These are phyloP conservation scores for Albophoma yamanashiensis DNA, from an alignment of 2,329 filamentous ascomycete species.

Conservation along the genomic window DNA sequence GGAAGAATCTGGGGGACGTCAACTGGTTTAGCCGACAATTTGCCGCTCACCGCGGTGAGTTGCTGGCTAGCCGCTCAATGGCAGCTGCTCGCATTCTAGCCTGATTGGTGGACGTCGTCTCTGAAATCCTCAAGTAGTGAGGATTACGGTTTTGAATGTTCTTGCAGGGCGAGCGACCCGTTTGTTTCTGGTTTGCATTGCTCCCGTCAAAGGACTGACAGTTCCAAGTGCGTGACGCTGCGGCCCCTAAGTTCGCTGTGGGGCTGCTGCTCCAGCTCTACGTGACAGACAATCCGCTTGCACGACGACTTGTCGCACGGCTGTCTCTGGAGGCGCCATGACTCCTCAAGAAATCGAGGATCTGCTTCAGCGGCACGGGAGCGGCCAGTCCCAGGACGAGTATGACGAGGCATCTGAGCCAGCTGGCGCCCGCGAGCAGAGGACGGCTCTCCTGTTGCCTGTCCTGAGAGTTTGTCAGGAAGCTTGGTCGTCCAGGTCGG, in stretches of 20 bases:
- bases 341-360: conserved; percentile 25
- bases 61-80: not conserved
- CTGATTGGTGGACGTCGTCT: not conserved
- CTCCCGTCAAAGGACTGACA: not conserved
- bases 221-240: not conserved
- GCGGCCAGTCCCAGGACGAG: conserved; percentile 12
- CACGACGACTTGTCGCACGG: not conserved
- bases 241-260: not conserved
- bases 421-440: conserved; percentile 9
- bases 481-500: conserved; percentile 27
- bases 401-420: conserved; percentile 16
- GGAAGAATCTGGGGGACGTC: conserved; percentile 9
- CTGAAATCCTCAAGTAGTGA: not conserved
- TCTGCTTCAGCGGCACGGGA: conserved; percentile 23
- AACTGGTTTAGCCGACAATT: conserved; percentile 13
- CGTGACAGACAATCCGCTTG: not conserved
- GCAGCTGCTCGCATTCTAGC: not conserved
- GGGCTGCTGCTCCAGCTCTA: not conserved
- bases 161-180: not conserved
- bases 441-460: conserved; percentile 21
- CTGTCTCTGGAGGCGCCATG: conserved; percentile 10
- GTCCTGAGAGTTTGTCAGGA: conserved; percentile 28
- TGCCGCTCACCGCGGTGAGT: conserved; percentile 10
- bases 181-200: not conserved
- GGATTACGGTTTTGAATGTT: not conserved